Base-by-base conservation (phyloP, 768 basidiomycete genomes). In the Collybia nuda region DNA sequence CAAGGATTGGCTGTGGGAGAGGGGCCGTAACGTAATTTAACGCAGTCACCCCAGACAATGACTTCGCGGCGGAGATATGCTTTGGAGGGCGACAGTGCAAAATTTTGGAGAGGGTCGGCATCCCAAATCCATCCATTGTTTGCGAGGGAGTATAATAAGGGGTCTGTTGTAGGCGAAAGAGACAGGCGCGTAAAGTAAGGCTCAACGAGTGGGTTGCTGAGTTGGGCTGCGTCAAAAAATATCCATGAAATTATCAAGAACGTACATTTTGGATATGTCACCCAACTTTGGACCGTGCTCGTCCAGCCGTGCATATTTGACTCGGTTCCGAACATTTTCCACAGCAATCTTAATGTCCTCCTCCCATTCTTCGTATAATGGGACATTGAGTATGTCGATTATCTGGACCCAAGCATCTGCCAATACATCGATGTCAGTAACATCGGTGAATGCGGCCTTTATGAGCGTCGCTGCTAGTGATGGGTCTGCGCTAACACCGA, bases 91-190 rank as follows among this genome's bases (percentile, higher is more conserved):
- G 82, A 80, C 12, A 90, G 80, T 6, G 96, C 97, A 70, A 99
- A 99, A 71, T 98, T 98, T 56, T 85, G 78, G 14, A 98, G 79
- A 0, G 97, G 96, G 62, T 99, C 86, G 2, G 96, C 95, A 56
- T 87, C 73, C 96, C 97, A 99, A 56, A 99, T 93, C 97, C 97
- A 99, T 2, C 97, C 97, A 63, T 99, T 99, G 69, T 98, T 98
- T 5, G 96, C 97, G 23, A 99, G 73, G 2, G 90, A 86, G 62
- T 93, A 89, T 12, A 79, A 72, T 24, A 73, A 62, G n/a, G 75
- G 78, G 46, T 81, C 77, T 12, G 73, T 66, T 29, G 70, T 52
- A 7, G 67, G 60, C 19, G 60, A 68, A 28, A 73, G 78, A 35
- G 55, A 73, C 11, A 98, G 67, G 21, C 93, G 86, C 1, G 94